phyloP scores from a whole-genome alignment of 2,329 filamentous ascomycete genomes.

The Lachnellula suecica region DNA sequence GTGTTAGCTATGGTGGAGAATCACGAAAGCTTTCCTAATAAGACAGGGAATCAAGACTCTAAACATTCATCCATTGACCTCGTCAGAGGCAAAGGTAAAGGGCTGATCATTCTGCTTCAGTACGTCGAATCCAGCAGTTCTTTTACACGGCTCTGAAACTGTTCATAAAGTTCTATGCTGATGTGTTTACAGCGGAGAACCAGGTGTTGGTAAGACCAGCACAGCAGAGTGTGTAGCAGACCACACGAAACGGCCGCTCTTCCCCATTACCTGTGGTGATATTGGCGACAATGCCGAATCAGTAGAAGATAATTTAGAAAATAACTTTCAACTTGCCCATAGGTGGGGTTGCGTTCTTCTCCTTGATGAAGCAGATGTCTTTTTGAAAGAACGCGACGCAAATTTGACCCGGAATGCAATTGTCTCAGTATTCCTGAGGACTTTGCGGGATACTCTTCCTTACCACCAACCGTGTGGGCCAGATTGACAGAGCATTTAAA shows the following conservation, averaged over 20 bases:
- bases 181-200: no score
- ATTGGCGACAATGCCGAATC: slow-evolving; percentile 42
- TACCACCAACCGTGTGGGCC: slow-evolving; percentile 37
- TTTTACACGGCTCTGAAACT: not conserved
- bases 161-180: not conserved
- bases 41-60: not conserved
- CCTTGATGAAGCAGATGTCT: slow-evolving; percentile 40
- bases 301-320: slow-evolving; percentile 42
- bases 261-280: slow-evolving; percentile 41
- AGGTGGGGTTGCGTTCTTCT: slow-evolving; percentile 49
- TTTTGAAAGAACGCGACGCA: not conserved
- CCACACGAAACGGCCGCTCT: slow-evolving; percentile 9
- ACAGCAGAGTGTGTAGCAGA: slow-evolving; percentile 13
- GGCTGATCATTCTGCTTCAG: not conserved
- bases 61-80: not conserved
- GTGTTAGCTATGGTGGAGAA: not conserved
- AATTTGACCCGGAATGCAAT: not conserved
- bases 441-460: slow-evolving; percentile 25
- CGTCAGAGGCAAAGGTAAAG: not conserved
- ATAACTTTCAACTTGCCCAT: slow-evolving; percentile 42
- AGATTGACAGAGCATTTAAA: slow-evolving; percentile 36
- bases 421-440: not conserved
- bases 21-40: no score
- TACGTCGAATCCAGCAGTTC: not conserved
- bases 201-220: slow-evolving; percentile 4